Evolutionary conservation across 371 early-diverging fungal species (phyloP), one percentile per base, ranked within the genome.

Genomic region (Furculomyces boomerangus): DNA sequence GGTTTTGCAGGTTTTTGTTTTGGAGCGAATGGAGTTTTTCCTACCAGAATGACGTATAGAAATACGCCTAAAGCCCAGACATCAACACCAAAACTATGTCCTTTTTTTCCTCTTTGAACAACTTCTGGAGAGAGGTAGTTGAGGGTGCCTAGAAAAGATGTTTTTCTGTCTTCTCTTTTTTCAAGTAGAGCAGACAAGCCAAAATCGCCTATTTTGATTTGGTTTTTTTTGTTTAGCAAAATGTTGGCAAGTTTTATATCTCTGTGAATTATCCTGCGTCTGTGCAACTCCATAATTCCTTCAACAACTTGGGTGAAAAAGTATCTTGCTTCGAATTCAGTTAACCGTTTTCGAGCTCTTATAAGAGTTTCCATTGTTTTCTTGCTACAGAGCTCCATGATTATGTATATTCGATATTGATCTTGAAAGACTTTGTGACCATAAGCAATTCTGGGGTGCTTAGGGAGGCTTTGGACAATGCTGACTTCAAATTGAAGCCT

Each of bases 111-210:
- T 50, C 83, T 85, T 68, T 86, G 86, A 20, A 98, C 69, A 29
- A 99, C 83, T 66, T 99, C 99, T 0, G 99, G 99, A 1, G 99
- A 98, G 57, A 99, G 89, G 62, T 97, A 99, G 61, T 98, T 98
- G 3, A 98, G 98, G 2, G 99, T 99, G 14, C 99, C 99, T 89
- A 99, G 43, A 93, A 60, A 68, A 24, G 82, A 92, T 87, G 75
- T 86, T 76, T 92, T 93, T 28, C 97, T 74, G 47, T 93, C 93
- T 16, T 76, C 74, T 14, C 76, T 79, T 47, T 73, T 70, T 44
- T 75, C 62, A 13, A 93, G 61, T 18, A 82, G 58, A 2, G 98
- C 91, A 14, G 93, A 86, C 26, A 98, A 65, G 0, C 99, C 98
- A 78, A 99, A 98, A 70, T 99, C 99, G 0, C 94, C 96, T 31